Evolutionary conservation across 306 rosid species (phyloP).

Genomic region (Dalbergia cochinchinensis): DNA sequence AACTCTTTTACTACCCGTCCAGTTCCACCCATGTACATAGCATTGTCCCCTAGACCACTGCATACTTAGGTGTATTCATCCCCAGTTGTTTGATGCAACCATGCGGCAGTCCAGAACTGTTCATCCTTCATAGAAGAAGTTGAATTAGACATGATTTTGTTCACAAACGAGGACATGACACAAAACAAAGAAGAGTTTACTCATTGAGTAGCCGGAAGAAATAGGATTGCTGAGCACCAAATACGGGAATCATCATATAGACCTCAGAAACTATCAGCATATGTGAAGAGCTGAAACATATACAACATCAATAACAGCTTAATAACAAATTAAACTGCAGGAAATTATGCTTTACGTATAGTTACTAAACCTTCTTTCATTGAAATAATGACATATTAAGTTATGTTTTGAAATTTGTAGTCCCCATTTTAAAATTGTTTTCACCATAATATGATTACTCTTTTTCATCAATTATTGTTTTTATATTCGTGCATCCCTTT

Average conservation of each 20-base stretch:
- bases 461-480: neutral
- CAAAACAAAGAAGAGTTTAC: slow-evolving; percentile 10
- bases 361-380: no score
- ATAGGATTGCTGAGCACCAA: slow-evolving; percentile 66
- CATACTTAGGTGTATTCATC: slow-evolving; percentile 81
- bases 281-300: slow-evolving; percentile 73
- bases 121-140: slow-evolving; percentile 64
- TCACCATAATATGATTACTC: neutral
- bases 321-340: neutral
- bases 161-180: neutral
- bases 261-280: slow-evolving; percentile 82
- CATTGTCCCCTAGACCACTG: slow-evolving; percentile 61
- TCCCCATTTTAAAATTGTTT: slow-evolving; percentile 3
- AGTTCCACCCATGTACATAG: slow-evolving; percentile 81
- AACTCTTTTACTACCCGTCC: slow-evolving; percentile 87
- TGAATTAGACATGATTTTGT: slow-evolving; percentile 19
- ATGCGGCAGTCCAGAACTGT: slow-evolving; percentile 84
- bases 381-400: neutral
- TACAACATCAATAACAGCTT: slow-evolving; percentile 15
- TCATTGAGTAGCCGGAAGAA: slow-evolving; percentile 83
- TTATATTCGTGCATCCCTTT: no score
- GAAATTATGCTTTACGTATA: no score
- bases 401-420: neutral
- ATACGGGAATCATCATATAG: slow-evolving; percentile 68
- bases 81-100: slow-evolving; percentile 78